Base-by-base conservation (phyloP, 139 green algal genomes). In the Chlorella sp. region DNA sequence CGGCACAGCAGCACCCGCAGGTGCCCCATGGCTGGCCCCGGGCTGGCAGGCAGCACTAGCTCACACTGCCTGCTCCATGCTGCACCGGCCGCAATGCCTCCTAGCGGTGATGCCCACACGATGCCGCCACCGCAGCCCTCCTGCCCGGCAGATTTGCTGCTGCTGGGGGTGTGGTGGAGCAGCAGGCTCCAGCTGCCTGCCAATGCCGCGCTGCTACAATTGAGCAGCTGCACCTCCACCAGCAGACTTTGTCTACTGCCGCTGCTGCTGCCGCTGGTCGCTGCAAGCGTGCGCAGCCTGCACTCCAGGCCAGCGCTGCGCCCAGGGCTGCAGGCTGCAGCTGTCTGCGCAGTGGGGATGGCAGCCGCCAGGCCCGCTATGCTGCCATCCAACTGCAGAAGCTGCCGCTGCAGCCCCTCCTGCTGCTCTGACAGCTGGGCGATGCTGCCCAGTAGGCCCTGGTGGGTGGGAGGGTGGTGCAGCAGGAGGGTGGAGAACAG, bases 1-100 rank as follows among this genome's bases (percentile, higher is more conserved):
- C 13, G 39, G 70, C 70, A 78, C 11, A 78, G 41, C 39, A 78
- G 70, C 70, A 78, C 70, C 5, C 39, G 44, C 21, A 78, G 70
- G 3, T 78, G 39, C 26, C 70, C 39, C 2, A 2, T 7, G 0
- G 30, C 30, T 23, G 32, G 9, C 2, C 65, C n/a, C 4, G 20
- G 6, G 25, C 39, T 26, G 2, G 12, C 12, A 5, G 39, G 4
- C 41, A 78, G 21, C 25, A n/a, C 11, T 41, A 78, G 12, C 39
- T 32, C 1, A 13, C 39, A 78, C 4, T 60, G 51, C 39, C 25
- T 56, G 70, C 39, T 55, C 70, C 70, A 78, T n/a, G 32, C 70
- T 34, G 70, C 70, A 9, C 70, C 39, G 15, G 41, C 39, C 1
- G 39, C 23, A 5, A 78, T 25, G 18, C 70, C 15, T 28, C 70